Conservation (phyloP, 208 protist genomes). For the Angomonas ambiguus region DNA sequence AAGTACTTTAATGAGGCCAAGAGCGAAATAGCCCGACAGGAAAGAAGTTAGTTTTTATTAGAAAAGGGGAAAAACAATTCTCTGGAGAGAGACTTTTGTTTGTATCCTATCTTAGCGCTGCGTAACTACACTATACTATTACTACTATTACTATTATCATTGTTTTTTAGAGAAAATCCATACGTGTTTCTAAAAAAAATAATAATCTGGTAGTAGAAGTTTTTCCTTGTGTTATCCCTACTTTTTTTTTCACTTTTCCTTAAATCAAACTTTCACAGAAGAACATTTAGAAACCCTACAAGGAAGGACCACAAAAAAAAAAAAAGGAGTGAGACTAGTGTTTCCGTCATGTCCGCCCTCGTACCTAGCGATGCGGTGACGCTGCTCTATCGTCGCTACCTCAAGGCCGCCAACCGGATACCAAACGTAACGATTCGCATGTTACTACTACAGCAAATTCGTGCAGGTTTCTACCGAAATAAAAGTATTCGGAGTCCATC, state of each 20-base stretch:
- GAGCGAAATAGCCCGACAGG: too few species aligned
- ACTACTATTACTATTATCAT: too few species aligned
- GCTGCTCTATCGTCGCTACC: slow-evolving; percentile 82
- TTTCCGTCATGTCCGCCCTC: slow-evolving; percentile 62
- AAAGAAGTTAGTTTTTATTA: too few species aligned
- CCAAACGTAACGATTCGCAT: slow-evolving; percentile 87
- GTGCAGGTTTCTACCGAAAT: slow-evolving; percentile 71
- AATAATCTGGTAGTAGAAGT: background rate
- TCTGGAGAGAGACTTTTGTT: too few species aligned
- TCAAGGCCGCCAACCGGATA: slow-evolving; percentile 78
- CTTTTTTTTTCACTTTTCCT: background rate
- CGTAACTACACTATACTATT: too few species aligned
- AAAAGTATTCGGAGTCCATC: slow-evolving; percentile 57
- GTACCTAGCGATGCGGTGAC: slow-evolving; percentile 76
- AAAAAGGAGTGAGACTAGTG: background rate
- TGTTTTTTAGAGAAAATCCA: too few species aligned
- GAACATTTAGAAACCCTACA: background rate
- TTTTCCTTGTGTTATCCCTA: slow-evolving; percentile 13
- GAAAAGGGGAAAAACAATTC: too few species aligned
- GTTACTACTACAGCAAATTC: slow-evolving; percentile 80
- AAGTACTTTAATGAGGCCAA: background rate
- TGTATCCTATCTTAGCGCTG: too few species aligned
- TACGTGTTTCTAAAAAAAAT: too few species aligned
- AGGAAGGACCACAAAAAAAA: background rate
- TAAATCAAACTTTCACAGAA: background rate